phyloP scores from a whole-genome alignment of 345 rosid species.

The Moringa oleifera region DNA sequence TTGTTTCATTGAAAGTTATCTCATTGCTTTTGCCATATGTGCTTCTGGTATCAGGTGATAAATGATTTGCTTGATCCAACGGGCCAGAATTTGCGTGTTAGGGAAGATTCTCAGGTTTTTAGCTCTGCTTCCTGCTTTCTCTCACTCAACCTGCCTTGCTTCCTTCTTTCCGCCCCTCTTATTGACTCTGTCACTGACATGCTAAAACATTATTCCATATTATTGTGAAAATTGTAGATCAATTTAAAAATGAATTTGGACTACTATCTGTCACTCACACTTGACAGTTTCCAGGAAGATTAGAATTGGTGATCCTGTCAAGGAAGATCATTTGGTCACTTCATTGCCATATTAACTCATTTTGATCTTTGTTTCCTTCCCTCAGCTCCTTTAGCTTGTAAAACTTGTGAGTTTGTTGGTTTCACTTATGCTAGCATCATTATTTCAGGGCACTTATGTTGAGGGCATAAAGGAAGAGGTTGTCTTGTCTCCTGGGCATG shows the following conservation, averaged over 20 bases:
- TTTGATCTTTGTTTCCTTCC: not conserved
- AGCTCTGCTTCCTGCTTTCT: not conserved
- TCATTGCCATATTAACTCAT: not conserved
- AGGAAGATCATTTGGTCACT: not conserved
- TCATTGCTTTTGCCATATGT: constrained; percentile 4
- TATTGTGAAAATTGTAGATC: too few species aligned
- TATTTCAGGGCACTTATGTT: constrained; percentile 88
- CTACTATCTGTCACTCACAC: too few species aligned
- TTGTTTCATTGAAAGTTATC: not conserved
- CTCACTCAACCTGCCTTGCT: not conserved
- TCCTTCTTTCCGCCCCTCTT: too few species aligned
- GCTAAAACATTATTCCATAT: too few species aligned
- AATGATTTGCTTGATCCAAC: constrained; percentile 99
- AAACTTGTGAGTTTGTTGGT: not conserved
- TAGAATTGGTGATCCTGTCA: too few species aligned
- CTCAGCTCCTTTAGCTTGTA: not conserved
- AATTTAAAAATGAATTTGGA: too few species aligned
- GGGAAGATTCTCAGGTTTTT: constrained; percentile 97
- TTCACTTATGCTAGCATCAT: constrained; percentile 3
- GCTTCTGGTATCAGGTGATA: constrained; percentile 68
- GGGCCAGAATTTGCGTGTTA: constrained; percentile 97
- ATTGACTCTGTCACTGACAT: too few species aligned
- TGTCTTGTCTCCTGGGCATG: constrained; percentile 98
- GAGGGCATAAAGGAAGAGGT: constrained; percentile 99
- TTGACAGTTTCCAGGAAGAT: too few species aligned